These are phyloP conservation scores for Stachybotrys elegans DNA, from an alignment of 2,329 filamentous ascomycete genomes.

Conservation along the genomic window DNA sequence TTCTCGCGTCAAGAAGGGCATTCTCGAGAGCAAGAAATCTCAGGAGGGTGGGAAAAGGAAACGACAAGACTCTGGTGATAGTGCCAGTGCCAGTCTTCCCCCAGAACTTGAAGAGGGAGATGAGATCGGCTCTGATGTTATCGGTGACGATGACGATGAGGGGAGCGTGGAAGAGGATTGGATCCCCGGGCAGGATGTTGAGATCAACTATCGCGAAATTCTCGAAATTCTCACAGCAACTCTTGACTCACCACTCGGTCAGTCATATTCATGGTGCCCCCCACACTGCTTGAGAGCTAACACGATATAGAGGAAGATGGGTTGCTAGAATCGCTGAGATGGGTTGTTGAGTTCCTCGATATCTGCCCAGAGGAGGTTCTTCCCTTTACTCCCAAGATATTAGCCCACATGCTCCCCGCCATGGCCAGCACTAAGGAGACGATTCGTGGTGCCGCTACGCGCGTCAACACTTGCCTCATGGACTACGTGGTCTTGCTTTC, in stretches of 20 bases:
- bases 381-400: constrained; percentile 85
- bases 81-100: constrained; percentile 53
- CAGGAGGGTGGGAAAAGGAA: constrained; percentile 64
- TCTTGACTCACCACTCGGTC: constrained; percentile 75
- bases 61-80: constrained; percentile 64
- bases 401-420: constrained; percentile 87
- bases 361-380: constrained; percentile 97
- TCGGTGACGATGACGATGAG: constrained; percentile 52
- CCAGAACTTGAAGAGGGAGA: constrained; percentile 56
- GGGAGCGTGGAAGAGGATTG: constrained; percentile 80
- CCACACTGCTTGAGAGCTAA: constrained; percentile 9
- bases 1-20: constrained; percentile 83
- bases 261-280: constrained; percentile 13
- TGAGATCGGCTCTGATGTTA: constrained; percentile 53
- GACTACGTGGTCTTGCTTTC: constrained; percentile 90
- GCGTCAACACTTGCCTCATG: constrained; percentile 87
- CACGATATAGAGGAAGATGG: constrained; percentile 72
- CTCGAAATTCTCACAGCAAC: constrained; percentile 88
- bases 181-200: constrained; percentile 94
- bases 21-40: constrained; percentile 77
- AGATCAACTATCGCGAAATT: constrained; percentile 88
- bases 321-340: constrained; percentile 81
- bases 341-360: constrained; percentile 95
- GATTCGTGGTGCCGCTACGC: constrained; percentile 80
- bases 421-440: constrained; percentile 89